These are phyloP conservation scores for Parafenestella ontariensis DNA, from an alignment of 2,329 filamentous ascomycete species.

Conservation along the genomic window DNA sequence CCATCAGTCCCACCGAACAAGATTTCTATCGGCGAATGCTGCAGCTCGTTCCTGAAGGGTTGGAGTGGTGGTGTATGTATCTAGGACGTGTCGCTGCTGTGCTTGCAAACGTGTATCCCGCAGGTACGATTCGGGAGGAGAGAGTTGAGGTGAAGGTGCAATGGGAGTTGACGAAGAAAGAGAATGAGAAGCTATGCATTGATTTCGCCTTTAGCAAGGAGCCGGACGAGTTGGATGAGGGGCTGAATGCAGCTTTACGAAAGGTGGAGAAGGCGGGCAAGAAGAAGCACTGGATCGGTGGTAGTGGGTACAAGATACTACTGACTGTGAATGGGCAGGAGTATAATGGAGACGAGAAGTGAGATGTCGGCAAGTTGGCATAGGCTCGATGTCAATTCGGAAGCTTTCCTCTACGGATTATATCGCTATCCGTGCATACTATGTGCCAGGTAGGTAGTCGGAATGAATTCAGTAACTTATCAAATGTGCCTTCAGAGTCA, in stretches of 20 bases:
- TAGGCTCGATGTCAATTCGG: no score
- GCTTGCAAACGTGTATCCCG: constrained; percentile 67
- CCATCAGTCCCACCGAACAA: constrained; percentile 65
- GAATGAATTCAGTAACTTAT: no score
- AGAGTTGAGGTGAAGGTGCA: constrained; percentile 32
- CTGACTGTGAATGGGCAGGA: constrained; percentile 37
- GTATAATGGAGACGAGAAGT: constrained; percentile 22
- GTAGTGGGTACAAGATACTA: constrained; percentile 36
- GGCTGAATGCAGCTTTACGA: constrained; percentile 36
- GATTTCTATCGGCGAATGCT: constrained; percentile 62
- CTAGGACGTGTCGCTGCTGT: constrained; percentile 66
- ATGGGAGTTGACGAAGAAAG: constrained; percentile 39
- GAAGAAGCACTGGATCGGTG: constrained; percentile 49
- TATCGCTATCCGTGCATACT: no score
- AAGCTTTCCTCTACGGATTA: no score
- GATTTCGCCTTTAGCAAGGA: constrained; percentile 35
- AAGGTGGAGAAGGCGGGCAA: constrained; percentile 48
- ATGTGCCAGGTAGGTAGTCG: no score
- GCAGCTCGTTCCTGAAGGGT: constrained; percentile 60
- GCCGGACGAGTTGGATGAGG: constrained; percentile 42
- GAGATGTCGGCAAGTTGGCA: background rate
- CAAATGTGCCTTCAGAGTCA: no score
- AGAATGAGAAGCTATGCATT: constrained; percentile 37
- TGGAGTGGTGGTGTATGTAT: constrained; percentile 71
- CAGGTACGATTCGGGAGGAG: constrained; percentile 58